Conservation (phyloP, 2,329 filamentous ascomycete genomes). For the Alternaria triticina region DNA sequence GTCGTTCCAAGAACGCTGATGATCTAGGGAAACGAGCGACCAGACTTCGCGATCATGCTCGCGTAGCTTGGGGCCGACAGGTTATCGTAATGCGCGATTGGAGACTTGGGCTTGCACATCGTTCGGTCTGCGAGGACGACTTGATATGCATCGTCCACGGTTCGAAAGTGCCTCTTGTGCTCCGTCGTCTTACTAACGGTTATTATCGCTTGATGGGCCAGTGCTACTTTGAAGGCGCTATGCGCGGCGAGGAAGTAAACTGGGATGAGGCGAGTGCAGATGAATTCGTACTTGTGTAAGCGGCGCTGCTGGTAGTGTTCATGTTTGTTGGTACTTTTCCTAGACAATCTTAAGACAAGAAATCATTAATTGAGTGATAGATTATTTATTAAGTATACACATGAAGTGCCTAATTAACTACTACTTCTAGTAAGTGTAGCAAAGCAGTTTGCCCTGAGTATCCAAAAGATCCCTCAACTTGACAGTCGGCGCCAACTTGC, state of each 20-base stretch:
- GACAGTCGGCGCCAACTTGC: constrained; percentile 32
- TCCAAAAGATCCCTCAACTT: constrained; percentile 40
- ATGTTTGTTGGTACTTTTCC: too few species aligned
- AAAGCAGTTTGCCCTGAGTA: constrained; percentile 24
- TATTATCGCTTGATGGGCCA: not conserved
- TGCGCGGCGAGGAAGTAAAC: not conserved
- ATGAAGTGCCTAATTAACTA: too few species aligned
- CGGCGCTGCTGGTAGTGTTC: not conserved
- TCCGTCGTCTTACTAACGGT: not conserved
- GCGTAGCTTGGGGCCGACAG: not conserved
- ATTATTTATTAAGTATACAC: not conserved
- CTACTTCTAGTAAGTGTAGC: constrained; percentile 26
- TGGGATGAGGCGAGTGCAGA: not conserved
- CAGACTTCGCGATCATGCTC: not conserved
- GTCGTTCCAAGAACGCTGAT: too few species aligned
- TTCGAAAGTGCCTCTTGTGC: not conserved
- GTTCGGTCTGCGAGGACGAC: not conserved
- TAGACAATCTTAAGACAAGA: too few species aligned
- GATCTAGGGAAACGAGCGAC: not conserved
- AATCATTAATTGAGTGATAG: too few species aligned
- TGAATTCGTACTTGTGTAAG: not conserved
- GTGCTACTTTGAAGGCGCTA: not conserved
- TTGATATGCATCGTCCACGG: not conserved
- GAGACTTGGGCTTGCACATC: not conserved
- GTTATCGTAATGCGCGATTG: not conserved